Evolutionary conservation across 2,329 filamentous ascomycete genomes (phyloP).

Genomic region (Fusarium kyushuense): DNA sequence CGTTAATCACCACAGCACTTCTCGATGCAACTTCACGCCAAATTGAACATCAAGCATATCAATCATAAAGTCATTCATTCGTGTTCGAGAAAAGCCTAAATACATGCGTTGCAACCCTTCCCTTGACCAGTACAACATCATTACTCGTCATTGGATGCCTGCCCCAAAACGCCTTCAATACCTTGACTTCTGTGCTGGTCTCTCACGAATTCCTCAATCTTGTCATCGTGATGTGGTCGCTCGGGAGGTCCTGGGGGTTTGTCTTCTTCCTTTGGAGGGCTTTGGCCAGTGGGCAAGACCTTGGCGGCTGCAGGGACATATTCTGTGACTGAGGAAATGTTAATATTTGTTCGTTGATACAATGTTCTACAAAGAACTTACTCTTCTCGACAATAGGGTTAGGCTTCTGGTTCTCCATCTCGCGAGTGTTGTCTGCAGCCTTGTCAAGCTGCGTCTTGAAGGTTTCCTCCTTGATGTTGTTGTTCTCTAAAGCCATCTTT

Average conservation of each 20-base stretch:
- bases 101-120: conserved; percentile 3
- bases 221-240: conserved; percentile 59
- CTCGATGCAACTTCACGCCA: neutral
- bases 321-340: conserved; percentile 54
- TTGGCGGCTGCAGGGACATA: conserved; percentile 59
- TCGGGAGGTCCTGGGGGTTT: conserved; percentile 54
- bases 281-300: conserved; percentile 54
- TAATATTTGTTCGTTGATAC: neutral
- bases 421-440: conserved; percentile 54
- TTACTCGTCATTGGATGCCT: conserved; percentile 32
- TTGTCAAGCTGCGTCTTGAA: conserved; percentile 62
- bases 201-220: conserved; percentile 66
- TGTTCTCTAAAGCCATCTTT: conserved; percentile 34
- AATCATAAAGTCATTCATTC: conserved; percentile 18
- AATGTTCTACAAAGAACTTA: conserved; percentile 32
- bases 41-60: neutral
- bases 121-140: neutral
- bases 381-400: conserved; percentile 60
- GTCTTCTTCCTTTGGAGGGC: conserved; percentile 39
- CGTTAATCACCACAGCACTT: neutral
- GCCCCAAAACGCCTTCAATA: conserved; percentile 45
- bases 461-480: conserved; percentile 37
- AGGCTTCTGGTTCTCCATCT: conserved; percentile 43
- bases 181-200: conserved; percentile 64
- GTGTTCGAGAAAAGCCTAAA: conserved; percentile 11